Evolutionary conservation across 441 rosid species (phyloP).

Genomic region (Corymbia calophylla): DNA sequence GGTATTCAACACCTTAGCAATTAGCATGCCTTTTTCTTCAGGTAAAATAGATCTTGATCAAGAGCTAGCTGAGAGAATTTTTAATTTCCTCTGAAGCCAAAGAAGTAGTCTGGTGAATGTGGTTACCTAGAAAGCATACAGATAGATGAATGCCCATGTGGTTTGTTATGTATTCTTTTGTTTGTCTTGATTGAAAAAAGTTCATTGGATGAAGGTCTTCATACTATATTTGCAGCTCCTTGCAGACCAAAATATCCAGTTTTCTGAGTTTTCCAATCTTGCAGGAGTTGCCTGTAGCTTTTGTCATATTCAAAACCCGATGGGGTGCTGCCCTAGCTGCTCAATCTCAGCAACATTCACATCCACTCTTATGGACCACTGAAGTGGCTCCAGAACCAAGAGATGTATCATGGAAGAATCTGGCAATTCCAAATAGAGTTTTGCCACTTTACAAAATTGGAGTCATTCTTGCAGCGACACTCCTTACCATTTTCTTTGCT

Average conservation of each 20-base stretch:
- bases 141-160: background rate
- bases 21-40: background rate
- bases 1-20: background rate
- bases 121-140: background rate
- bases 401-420: conserved; percentile 75
- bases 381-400: conserved; percentile 87
- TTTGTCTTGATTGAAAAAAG: background rate
- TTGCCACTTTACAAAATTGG: conserved; percentile 56
- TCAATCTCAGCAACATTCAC: conserved; percentile 75
- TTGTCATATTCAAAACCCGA: conserved; percentile 75
- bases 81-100: background rate
- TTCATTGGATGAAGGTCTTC: background rate
- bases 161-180: background rate
- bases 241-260: background rate
- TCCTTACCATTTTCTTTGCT: conserved; percentile 80
- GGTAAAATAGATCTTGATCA: background rate
- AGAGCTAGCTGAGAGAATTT: background rate
- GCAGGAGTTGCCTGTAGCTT: conserved; percentile 78
- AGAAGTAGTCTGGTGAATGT: background rate
- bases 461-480: conserved; percentile 60
- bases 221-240: background rate
- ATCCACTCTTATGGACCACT: conserved; percentile 69
- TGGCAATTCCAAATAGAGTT: conserved; percentile 44
- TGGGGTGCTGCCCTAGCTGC: conserved; percentile 63
- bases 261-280: background rate